These are phyloP conservation scores for Saccharata proteae DNA, from an alignment of 2,329 filamentous ascomycete genomes.

Conservation along the genomic window DNA sequence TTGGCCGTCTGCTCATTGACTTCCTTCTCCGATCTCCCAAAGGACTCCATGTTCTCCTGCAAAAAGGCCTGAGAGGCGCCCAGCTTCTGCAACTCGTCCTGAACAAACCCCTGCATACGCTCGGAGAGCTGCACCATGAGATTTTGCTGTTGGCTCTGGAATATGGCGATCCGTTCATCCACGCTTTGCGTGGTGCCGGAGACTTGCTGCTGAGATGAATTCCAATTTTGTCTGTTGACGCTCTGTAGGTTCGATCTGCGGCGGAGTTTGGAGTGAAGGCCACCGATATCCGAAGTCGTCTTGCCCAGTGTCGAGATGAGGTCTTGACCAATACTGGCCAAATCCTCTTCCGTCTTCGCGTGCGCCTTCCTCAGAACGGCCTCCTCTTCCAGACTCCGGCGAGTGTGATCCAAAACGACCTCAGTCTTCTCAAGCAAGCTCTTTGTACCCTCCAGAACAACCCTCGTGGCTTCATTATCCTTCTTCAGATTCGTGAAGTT, in stretches of 20 bases:
- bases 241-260: conserved; percentile 74
- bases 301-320: conserved; percentile 66
- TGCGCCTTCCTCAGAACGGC: conserved; percentile 70
- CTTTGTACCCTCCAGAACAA: conserved; percentile 65
- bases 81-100: conserved; percentile 60
- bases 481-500: conserved; percentile 82
- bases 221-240: conserved; percentile 70
- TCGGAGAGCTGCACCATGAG: conserved; percentile 56
- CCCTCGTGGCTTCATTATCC: conserved; percentile 68
- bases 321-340: conserved; percentile 60
- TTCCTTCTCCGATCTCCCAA: conserved; percentile 55
- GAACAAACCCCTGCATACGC: conserved; percentile 67
- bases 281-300: conserved; percentile 69
- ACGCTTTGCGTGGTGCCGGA: conserved; percentile 64
- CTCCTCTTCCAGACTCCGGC: conserved; percentile 67
- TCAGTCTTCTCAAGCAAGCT: conserved; percentile 79
- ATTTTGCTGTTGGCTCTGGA: conserved; percentile 60
- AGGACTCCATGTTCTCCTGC: conserved; percentile 53
- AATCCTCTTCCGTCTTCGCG: conserved; percentile 67
- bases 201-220: conserved; percentile 62
- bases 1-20: conserved; percentile 55
- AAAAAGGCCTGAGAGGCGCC: conserved; percentile 58
- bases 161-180: conserved; percentile 60
- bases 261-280: conserved; percentile 74
- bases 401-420: conserved; percentile 65